These are phyloP conservation scores for Grigorovia jiainica DNA, from an alignment of 805 yeast species.

Conservation along the genomic window DNA sequence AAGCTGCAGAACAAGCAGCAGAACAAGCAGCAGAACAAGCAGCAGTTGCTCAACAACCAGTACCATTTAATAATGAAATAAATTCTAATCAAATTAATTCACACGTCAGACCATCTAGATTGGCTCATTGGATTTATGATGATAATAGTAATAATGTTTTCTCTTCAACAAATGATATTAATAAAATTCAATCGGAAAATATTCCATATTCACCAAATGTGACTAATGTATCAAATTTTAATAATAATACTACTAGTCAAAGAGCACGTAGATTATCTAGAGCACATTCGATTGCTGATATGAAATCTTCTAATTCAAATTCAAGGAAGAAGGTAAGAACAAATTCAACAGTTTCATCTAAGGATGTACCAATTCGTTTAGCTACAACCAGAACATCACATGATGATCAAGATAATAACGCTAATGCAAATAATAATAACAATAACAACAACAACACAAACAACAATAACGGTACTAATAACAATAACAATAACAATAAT, in stretches of 20 bases:
- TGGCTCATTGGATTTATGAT: constrained; percentile 2
- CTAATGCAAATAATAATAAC: neutral
- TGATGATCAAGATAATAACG: neutral
- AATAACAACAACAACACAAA: neutral
- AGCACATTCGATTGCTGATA: constrained; percentile 2
- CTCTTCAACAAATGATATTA: neutral
- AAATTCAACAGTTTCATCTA: neutral
- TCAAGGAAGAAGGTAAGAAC: constrained; percentile 1
- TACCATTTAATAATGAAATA: neutral
- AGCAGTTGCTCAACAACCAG: neutral
- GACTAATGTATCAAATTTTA: neutral
- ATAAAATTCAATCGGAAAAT: neutral
- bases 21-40: neutral
- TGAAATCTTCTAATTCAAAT: neutral
- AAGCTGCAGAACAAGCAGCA: constrained; percentile 14
- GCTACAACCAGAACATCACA: neutral
- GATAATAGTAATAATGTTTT: neutral
- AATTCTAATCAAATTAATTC: constrained; percentile 1
- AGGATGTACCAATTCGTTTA: neutral
- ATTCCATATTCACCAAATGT: neutral
- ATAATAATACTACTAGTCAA: neutral
- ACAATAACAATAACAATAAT: neutral
- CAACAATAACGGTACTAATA: neutral
- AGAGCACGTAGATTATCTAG: constrained; percentile 6
- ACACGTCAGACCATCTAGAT: constrained; percentile 14